Percentiles rank a stretch among this genome's conserved stretches.
Conservation (phyloP, 2,329 filamentous ascomycete genomes). For the Pleoardoris graminearum region DNA sequence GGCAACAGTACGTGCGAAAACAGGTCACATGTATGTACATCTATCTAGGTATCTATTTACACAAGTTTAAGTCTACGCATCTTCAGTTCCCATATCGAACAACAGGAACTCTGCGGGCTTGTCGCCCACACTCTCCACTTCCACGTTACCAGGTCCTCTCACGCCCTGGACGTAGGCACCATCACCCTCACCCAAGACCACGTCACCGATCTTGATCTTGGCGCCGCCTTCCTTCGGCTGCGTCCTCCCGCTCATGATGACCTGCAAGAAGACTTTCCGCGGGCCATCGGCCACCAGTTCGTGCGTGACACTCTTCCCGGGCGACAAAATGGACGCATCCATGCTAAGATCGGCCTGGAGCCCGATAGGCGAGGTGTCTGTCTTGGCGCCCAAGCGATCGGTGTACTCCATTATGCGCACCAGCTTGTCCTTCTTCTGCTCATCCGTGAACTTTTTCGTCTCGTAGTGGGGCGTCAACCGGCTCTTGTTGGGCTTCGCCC, state of each 20-base stretch:
- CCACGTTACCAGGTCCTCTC: constrained; percentile 49
- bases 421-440: constrained; percentile 70
- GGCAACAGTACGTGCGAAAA: too few species aligned
- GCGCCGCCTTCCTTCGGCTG: constrained; percentile 70
- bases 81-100: constrained; percentile 52
- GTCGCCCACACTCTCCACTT: constrained; percentile 53
- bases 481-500: constrained; percentile 76
- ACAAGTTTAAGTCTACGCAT: too few species aligned
- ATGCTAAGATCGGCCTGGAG: constrained; percentile 85
- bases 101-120: constrained; percentile 53
- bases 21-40: background rate
- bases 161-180: constrained; percentile 71
- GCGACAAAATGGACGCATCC: constrained; percentile 73
- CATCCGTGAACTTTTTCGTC: constrained; percentile 72
- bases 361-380: constrained; percentile 68
- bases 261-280: constrained; percentile 76
- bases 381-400: constrained; percentile 65
- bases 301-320: constrained; percentile 70
- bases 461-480: constrained; percentile 76
- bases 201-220: constrained; percentile 70
- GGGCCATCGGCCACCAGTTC: constrained; percentile 66
- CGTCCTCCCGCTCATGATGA: constrained; percentile 66
- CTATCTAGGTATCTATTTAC: background rate
- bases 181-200: constrained; percentile 74
- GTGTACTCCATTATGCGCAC: constrained; percentile 77